Percentiles rank a stretch among this genome's conserved stretches.
phyloP scores from a whole-genome alignment of 345 rosid genomes.

The Pugionium dolabratum region DNA sequence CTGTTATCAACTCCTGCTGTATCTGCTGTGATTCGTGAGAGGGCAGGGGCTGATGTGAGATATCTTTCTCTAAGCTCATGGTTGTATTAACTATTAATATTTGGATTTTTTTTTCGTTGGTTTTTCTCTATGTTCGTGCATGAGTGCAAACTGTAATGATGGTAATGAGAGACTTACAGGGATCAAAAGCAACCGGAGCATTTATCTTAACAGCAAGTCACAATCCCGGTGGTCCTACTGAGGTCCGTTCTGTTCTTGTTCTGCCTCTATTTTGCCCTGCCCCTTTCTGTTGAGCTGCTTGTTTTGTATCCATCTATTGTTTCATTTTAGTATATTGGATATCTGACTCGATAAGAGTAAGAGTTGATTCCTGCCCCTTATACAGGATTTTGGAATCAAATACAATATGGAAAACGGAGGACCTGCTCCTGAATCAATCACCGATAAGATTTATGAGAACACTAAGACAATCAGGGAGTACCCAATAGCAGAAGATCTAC shows the following conservation, averaged over 20 bases:
- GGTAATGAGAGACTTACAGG: slow-evolving; percentile 52
- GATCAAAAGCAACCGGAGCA: slow-evolving; percentile 87
- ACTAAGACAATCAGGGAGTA: slow-evolving; percentile 90
- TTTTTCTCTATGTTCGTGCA: slow-evolving; percentile 7
- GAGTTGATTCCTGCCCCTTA: slow-evolving; percentile 2
- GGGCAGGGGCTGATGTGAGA: slow-evolving; percentile 89
- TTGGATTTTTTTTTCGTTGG: slow-evolving; percentile 6
- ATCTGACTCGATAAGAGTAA: slow-evolving; percentile 13
- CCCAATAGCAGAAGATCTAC: slow-evolving; percentile 71
- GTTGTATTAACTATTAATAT: slow-evolving; percentile 11
- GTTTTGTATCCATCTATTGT: slow-evolving; percentile 1
- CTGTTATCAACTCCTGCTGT: slow-evolving; percentile 99
- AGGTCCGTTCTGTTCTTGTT: slow-evolving; percentile 49
- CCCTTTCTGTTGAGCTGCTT: background rate
- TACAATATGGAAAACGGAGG: slow-evolving; percentile 99
- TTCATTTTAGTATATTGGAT: slow-evolving; percentile 4
- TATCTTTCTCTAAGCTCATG: slow-evolving; percentile 3
- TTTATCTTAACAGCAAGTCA: slow-evolving; percentile 99
- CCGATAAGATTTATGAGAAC: slow-evolving; percentile 93
- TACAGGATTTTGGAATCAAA: slow-evolving; percentile 97
- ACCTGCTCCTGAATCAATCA: slow-evolving; percentile 97
- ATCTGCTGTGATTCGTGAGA: slow-evolving; percentile 93
- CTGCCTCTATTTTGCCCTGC: slow-evolving; percentile 1
- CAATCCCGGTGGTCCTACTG: slow-evolving; percentile 98
- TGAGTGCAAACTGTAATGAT: slow-evolving; percentile 5